Base-by-base conservation (phyloP, 129 eudicot species). In the Erigeron canadensis region DNA sequence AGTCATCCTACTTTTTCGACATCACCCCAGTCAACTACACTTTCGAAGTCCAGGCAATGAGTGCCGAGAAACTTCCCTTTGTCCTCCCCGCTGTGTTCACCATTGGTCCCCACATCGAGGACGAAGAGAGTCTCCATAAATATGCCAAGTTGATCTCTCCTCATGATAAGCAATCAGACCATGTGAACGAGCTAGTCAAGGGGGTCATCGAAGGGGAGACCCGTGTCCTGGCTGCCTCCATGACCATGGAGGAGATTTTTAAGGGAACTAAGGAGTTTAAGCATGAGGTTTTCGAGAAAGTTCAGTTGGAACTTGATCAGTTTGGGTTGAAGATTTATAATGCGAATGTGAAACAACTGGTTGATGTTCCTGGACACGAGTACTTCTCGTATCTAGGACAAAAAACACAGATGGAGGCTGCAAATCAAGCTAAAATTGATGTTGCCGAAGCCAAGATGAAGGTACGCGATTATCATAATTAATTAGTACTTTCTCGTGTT, bases 171-270 rank as follows among this genome's bases (percentile, higher is more conserved):
- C 70, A 19, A n/a, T 81, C 88, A 4, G 4, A 73, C 72, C 88
- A 87, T 13, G 79, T 84, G 22, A 66, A 84, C 6, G 89, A 84
- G 73, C 93, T 87, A n/a, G 87, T 84, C 5, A 81, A 76, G 58
- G 89, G 93, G 5, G 56, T 87, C 65, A 81, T 87, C 12, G 89
- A 87, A 45, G 87, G 89, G 3, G 89, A 87, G 65, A 87, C 93
- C 0, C 85, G 93, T n/a, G 87, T 84, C 19, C 79, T 86, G 4
- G 88, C 85, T 0, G 93, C 93, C 7, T 84, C 92, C 15, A 84
- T 81, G 92, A 86, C 92, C 55, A 86, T 86, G 92, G 86, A 86
- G 22, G 79, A 84, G 63, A 79, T 86, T 21, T 84, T 86, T 60
- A 75, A 18, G 58, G 88, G 88, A 3, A 72, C 88, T 10, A 83